phyloP scores from a whole-genome alignment of 2,329 filamentous ascomycete species.

The Coniochaeta sp. region DNA sequence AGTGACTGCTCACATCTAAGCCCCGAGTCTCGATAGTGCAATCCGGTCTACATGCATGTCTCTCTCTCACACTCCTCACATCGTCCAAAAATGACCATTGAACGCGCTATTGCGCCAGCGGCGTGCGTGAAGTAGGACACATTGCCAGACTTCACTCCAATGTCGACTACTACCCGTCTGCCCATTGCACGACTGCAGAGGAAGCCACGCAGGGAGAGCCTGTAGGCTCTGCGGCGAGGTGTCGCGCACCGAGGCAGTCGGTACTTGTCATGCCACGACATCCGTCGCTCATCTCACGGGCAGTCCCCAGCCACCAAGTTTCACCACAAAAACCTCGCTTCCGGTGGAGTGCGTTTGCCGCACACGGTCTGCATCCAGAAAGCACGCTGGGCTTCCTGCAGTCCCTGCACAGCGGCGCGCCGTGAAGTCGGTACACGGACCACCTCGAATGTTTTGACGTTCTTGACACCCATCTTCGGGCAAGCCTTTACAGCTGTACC shows the following conservation, averaged over 20 bases:
- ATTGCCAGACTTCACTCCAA: neutral
- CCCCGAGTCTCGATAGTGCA: neutral
- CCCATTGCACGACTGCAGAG: neutral
- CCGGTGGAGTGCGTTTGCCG: neutral
- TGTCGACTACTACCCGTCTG: neutral
- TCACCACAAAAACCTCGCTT: neutral
- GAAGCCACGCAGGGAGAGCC: neutral
- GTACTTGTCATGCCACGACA: neutral
- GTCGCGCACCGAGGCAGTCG: neutral
- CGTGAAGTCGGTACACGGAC: neutral
- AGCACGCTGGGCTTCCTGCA: neutral
- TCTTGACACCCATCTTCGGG: neutral
- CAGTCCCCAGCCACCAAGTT: neutral
- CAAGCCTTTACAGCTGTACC: conserved; percentile 58
- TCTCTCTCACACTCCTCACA: neutral
- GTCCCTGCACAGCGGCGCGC: neutral
- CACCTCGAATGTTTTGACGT: neutral
- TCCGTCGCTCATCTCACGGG: neutral
- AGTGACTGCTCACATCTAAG: neutral
- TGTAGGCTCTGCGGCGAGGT: neutral
- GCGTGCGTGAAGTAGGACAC: neutral
- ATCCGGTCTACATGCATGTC: neutral
- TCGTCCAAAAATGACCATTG: neutral
- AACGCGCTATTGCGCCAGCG: neutral
- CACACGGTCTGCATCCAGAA: neutral